Evolutionary conservation across 1,139 yeast genomes (phyloP), one percentile per base, ranked within the genome.

Genomic region (Hansenula anomala): DNA sequence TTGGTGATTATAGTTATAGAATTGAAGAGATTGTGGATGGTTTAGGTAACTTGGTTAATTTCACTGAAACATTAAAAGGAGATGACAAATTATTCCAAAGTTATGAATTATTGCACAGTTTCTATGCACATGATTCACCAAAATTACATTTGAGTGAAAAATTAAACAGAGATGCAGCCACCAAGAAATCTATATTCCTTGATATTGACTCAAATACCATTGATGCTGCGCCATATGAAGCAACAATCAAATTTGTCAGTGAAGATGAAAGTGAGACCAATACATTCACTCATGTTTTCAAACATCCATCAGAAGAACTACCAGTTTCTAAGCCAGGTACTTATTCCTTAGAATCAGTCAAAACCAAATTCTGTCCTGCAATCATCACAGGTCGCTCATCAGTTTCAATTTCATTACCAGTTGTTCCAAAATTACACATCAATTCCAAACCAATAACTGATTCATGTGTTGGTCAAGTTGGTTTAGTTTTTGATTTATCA

Each of bases 401-500:
- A 15, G 64, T 76, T 26, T 47, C 69, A 12, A 71, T 76, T 1
- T 66, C 80, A 0, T 65, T 67, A 34, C 79, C 82, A 4, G 60
- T 69, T 7, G 64, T 77, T 17, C 92, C 92, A 3, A 60, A 56
- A 42, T 71, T 79, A 49, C 66, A 58, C 38, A 78, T 84, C 6
- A 47, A 56, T 5, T 75, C 86, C 1, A 65, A 68, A 4, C 80
- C 89, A 3, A 77, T 90, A 3, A 67, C 78, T 28, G 97, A 92
- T 54, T 78, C 83, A 42, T 92, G 99, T 64, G 85, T 94, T 26
- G 98, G 98, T 1, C 87, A 90, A 38, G 80, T 88, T 10, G 98
- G 97, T 0, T 78, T 88, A 42, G 74, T 75, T 34, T 89, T 90
- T 47, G 81, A 77, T 34, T 60, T 83, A 37, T 61, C 73, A 2